Evolutionary conservation across 2,329 filamentous ascomycete genomes (phyloP), one percentile per base, ranked within the genome.

Genomic region (Ramichloridium luteum): DNA sequence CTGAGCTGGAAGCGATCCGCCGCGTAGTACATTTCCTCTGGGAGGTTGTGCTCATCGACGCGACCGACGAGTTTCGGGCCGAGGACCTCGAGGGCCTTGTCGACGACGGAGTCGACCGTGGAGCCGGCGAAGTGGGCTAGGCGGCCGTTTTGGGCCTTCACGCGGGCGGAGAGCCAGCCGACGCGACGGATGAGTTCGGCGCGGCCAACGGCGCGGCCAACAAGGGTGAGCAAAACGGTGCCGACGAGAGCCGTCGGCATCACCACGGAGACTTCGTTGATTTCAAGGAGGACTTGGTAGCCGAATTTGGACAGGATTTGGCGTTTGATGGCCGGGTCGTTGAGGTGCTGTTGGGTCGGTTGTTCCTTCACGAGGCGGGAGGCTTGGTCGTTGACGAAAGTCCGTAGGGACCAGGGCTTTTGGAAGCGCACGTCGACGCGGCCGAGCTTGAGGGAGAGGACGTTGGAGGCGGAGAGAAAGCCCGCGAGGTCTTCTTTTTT

Each of bases 171-270:
- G 0, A 98, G 71, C 90, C 90, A 98, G 43, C 93, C 77, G 4
- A 98, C 80, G 27, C 90, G 72, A 11, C 88, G 74, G 20, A 85
- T 74, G 13, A 98, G 62, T 54, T 98, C 90, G 1, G 73, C 64
- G 50, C 85, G 85, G 14, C 90, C 88, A 1, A 96, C 86, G 13
- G 90, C 90, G 29, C 90, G 77, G 0, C 90, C 90, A 49, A 90
- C 74, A 3, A 98, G 69, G 0, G 90, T 98, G 10, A 98, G 65
- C 0, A 98, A 66, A 0, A 96, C 82, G 0, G 90, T 98, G 4
- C 90, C 90, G 15, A 98, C 92, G 26, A 98, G 67, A 0, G 90
- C 88, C 0, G 90, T 96, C 1, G 90, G 90, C 90, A 98, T 98
- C 28, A 98, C 84, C 0, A 98, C 90, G 0, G 86, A 93, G 2